Conservation (phyloP, 306 rosid species). For the Cucumis cinereus region DNA sequence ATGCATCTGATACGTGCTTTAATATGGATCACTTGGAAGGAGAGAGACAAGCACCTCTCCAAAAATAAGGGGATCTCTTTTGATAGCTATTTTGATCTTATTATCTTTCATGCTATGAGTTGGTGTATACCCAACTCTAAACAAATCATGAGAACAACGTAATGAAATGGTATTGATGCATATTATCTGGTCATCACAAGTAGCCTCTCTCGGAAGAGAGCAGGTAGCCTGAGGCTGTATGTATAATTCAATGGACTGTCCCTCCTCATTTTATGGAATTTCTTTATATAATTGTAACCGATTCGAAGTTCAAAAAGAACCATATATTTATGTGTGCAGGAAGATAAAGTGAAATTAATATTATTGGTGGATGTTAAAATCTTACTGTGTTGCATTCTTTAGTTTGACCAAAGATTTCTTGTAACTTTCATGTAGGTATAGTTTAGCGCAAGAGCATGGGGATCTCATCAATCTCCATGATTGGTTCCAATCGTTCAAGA, state of each 20-base stretch:
- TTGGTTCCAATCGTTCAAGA: constrained; percentile 79
- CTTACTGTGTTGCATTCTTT: neutral
- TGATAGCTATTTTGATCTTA: too few relatives aligned
- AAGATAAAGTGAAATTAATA: neutral
- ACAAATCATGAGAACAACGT: neutral
- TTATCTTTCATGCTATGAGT: too few relatives aligned
- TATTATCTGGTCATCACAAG: neutral
- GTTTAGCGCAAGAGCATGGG: constrained; percentile 81
- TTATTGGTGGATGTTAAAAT: neutral
- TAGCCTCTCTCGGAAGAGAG: neutral
- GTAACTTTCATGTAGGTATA: constrained; percentile 34
- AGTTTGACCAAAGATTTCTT: neutral
- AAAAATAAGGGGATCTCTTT: too few relatives aligned
- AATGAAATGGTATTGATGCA: neutral
- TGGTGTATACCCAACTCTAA: neutral
- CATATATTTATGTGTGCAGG: neutral
- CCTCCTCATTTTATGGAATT: neutral
- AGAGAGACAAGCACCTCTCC: too few relatives aligned
- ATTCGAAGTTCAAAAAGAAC: neutral
- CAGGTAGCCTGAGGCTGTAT: neutral
- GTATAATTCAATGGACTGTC: neutral
- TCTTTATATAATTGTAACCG: neutral
- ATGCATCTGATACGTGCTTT: too few relatives aligned
- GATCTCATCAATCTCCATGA: constrained; percentile 96
- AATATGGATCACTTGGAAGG: too few relatives aligned